These are phyloP conservation scores for Magnaporthiopsis rhizophila DNA, from an alignment of 2,329 filamentous ascomycete species.

Conservation along the genomic window DNA sequence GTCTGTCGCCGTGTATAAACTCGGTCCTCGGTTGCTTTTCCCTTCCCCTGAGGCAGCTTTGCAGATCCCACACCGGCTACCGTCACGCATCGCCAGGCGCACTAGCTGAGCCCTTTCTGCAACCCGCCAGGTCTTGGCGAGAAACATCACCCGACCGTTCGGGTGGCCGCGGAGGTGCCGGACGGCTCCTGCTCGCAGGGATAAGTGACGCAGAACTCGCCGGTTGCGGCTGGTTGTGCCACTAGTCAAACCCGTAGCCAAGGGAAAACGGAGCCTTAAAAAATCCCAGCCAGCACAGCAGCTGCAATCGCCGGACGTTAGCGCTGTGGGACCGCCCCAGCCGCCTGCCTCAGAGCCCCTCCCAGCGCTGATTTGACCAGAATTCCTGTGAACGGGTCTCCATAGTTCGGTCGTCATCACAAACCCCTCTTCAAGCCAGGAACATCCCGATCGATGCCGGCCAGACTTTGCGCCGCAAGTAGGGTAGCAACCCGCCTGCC, in stretches of 20 bases:
- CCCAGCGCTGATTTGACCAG: neutral
- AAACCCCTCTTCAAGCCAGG: neutral
- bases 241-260: neutral
- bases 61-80: neutral
- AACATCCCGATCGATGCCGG: neutral
- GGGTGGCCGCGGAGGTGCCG: neutral
- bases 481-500: too few relatives aligned
- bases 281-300: neutral
- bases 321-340: neutral
- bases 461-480: neutral
- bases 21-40: neutral
- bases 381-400: neutral
- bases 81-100: neutral
- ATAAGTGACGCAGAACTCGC: neutral
- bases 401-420: neutral
- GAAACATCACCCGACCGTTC: neutral
- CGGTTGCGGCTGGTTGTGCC: neutral
- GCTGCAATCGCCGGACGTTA: neutral
- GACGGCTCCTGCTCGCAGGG: neutral
- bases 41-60: neutral
- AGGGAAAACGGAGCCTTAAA: neutral
- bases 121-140: neutral
- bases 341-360: neutral
- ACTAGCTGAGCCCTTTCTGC: neutral
- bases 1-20: neutral